Conservation (phyloP, 1,284 basidiomycete species). For the Pseudozyma tsukubaensis region DNA sequence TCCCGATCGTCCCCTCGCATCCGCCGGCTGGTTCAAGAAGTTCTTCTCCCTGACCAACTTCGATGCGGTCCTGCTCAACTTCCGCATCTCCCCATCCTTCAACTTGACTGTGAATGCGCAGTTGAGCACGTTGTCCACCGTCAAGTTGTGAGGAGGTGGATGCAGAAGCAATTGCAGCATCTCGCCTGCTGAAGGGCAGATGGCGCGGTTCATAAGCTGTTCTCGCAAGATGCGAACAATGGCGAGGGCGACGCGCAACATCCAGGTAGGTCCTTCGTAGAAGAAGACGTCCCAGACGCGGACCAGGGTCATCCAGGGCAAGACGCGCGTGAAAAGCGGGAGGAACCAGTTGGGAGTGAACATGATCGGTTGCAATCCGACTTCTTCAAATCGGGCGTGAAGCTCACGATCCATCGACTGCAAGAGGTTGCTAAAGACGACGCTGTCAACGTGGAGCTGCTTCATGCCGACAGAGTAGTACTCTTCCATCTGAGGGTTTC, state of each 20-base stretch:
- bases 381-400: slow-evolving; percentile 50
- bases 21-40: slow-evolving; percentile 35
- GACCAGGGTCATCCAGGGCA: slow-evolving; percentile 82
- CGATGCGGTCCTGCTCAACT: slow-evolving; percentile 71
- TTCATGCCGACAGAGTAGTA: slow-evolving; percentile 80
- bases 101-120: slow-evolving; percentile 77
- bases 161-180: slow-evolving; percentile 73
- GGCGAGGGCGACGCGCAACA: slow-evolving; percentile 82
- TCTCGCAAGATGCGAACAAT: slow-evolving; percentile 74
- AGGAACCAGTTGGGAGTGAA: slow-evolving; percentile 68
- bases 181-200: slow-evolving; percentile 71
- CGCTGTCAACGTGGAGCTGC: slow-evolving; percentile 83
- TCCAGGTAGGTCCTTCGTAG: slow-evolving; percentile 78
- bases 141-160: slow-evolving; percentile 70
- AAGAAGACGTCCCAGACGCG: slow-evolving; percentile 89
- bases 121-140: slow-evolving; percentile 73
- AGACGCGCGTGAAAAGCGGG: slow-evolving; percentile 77
- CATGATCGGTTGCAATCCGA: slow-evolving; percentile 60
- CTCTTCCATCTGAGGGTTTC: slow-evolving; percentile 71
- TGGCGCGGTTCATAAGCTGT: slow-evolving; percentile 75
- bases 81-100: slow-evolving; percentile 83
- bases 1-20: slow-evolving; percentile 24
- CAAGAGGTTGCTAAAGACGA: slow-evolving; percentile 80
- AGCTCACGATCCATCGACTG: slow-evolving; percentile 76
- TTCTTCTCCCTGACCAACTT: slow-evolving; percentile 58